Conservation (phyloP, 768 basidiomycete genomes). For the Naganishia onofrii region DNA sequence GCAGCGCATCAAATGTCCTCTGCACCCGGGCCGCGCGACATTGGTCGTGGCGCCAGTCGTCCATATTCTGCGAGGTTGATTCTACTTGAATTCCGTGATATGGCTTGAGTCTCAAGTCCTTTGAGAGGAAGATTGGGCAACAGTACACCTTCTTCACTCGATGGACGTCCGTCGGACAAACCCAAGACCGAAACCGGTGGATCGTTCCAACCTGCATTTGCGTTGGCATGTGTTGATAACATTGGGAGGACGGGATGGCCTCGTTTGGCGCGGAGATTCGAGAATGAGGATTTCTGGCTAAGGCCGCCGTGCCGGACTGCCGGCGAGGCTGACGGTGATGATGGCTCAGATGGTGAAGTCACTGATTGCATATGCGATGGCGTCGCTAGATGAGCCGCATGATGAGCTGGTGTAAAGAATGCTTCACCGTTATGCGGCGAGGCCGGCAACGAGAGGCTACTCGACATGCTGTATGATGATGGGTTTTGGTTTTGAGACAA, state of each 20-base stretch:
- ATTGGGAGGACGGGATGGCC: slow-evolving; percentile 19
- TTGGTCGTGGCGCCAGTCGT: slow-evolving; percentile 21
- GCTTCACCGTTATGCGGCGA: slow-evolving; percentile 28
- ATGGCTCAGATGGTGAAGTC: slow-evolving; percentile 5
- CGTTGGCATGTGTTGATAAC: slow-evolving; percentile 1
- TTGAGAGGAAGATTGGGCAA: slow-evolving; percentile 21
- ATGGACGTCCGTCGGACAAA: neutral
- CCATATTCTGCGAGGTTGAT: slow-evolving; percentile 48
- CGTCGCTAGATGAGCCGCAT: neutral
- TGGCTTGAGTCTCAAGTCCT: slow-evolving; percentile 20
- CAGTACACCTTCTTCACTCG: neutral
- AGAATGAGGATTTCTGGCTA: slow-evolving; percentile 28
- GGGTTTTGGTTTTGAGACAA: slow-evolving; percentile 11
- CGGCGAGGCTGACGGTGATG: slow-evolving; percentile 19
- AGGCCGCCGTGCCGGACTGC: slow-evolving; percentile 28
- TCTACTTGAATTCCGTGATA: slow-evolving; percentile 47
- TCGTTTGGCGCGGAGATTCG: slow-evolving; percentile 18
- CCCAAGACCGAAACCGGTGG: slow-evolving; percentile 36
- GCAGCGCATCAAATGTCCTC: neutral
- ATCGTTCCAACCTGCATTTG: slow-evolving; percentile 47
- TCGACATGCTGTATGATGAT: slow-evolving; percentile 22
- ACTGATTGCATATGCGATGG: slow-evolving; percentile 2
- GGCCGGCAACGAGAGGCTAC: slow-evolving; percentile 28
- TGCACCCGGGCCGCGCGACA: slow-evolving; percentile 22
- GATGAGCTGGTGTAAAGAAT: slow-evolving; percentile 34